These are phyloP conservation scores for Komagataella phaffii DNA, from an alignment of 805 yeast species.

Conservation along the genomic window DNA sequence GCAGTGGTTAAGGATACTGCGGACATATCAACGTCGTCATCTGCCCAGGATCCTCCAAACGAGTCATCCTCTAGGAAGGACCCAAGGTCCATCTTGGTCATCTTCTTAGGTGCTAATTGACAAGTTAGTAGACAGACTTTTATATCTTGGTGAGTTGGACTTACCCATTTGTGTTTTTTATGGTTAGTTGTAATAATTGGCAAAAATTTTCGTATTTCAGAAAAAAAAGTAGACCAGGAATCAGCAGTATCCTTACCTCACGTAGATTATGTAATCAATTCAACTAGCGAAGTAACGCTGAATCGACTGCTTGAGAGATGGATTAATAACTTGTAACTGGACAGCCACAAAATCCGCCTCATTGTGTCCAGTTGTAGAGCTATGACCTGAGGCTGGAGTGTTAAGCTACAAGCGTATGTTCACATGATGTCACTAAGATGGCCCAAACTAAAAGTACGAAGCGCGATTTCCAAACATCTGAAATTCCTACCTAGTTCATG, in stretches of 20 bases:
- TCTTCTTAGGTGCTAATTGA: slow-evolving; percentile 14
- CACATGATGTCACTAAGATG: too few relatives aligned
- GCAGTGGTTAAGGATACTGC: slow-evolving; percentile 35
- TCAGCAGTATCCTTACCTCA: background rate
- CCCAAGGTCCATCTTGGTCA: slow-evolving; percentile 71
- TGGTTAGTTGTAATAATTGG: background rate
- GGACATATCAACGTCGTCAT: slow-evolving; percentile 66
- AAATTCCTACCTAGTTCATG: background rate
- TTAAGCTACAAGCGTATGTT: too few relatives aligned
- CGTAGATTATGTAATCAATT: background rate
- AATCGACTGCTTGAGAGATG: too few relatives aligned
- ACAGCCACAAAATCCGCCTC: too few relatives aligned
- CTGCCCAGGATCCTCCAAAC: slow-evolving; percentile 71
- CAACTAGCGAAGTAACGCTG: background rate
- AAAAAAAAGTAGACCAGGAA: background rate
- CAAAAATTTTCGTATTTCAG: background rate
- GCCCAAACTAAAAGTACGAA: too few relatives aligned
- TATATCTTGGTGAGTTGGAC: background rate
- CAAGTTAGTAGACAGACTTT: background rate
- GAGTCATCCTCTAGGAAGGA: slow-evolving; percentile 72
- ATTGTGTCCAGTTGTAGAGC: too few relatives aligned
- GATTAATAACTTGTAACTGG: too few relatives aligned
- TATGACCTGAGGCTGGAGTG: too few relatives aligned
- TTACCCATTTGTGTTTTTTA: background rate
- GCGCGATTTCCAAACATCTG: background rate